Evolutionary conservation across 257 asterid genomes (phyloP).

Genomic region (Voacanga thouarsii): DNA sequence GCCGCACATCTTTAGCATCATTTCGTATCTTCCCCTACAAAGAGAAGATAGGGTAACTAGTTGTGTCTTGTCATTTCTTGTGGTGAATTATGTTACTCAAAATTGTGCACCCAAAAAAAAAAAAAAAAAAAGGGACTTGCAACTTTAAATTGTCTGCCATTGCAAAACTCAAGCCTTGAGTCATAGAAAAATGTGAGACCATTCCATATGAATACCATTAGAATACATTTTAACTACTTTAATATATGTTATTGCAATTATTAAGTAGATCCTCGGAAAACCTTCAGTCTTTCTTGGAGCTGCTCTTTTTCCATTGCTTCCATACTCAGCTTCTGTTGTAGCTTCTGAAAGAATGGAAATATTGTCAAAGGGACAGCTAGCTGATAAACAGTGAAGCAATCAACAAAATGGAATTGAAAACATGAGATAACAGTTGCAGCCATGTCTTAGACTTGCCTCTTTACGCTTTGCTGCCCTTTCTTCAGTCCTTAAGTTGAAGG

Average conservation of each 20-base stretch:
- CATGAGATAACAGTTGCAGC: background rate
- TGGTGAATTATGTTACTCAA: background rate
- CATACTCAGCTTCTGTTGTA: constrained; percentile 51
- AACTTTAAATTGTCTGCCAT: background rate
- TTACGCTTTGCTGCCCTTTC: constrained; percentile 78
- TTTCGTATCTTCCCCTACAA: constrained; percentile 51
- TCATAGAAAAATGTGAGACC: background rate
- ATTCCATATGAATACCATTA: background rate
- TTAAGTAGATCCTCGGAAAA: constrained; percentile 13
- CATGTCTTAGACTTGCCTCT: constrained; percentile 59
- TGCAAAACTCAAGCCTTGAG: background rate
- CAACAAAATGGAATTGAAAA: background rate
- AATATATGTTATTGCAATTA: background rate
- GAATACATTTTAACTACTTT: background rate
- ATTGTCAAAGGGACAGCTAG: constrained; percentile 5
- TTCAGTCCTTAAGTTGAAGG: constrained; percentile 76
- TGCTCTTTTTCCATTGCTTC: constrained; percentile 44
- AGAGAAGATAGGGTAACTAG: constrained; percentile 6
- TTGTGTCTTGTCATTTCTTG: background rate
- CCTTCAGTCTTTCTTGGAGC: constrained; percentile 52
- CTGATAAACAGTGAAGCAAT: constrained; percentile 1
- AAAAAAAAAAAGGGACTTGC: background rate
- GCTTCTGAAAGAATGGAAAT: constrained; percentile 62
- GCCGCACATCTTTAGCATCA: constrained; percentile 24
- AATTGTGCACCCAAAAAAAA: background rate